Percentiles rank a stretch among this genome's conserved stretches.
These are phyloP conservation scores for Turnera subulata DNA, from an alignment of 345 rosid species.

Conservation along the genomic window DNA sequence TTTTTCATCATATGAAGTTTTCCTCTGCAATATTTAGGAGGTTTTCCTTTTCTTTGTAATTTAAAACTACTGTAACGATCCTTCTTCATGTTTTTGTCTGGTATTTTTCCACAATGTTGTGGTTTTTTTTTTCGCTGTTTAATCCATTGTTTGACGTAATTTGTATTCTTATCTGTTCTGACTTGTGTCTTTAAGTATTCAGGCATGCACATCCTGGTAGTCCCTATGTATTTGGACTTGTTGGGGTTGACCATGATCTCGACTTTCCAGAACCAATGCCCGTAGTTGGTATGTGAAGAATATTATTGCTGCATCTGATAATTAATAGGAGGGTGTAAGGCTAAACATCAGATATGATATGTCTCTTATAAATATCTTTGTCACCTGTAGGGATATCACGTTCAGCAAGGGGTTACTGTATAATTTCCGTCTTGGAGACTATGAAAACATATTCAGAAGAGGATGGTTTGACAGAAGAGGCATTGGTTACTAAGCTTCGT, in stretches of 20 bases:
- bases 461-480: constrained; percentile 95
- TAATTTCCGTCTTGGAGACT: constrained; percentile 71
- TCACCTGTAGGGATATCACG: constrained; percentile 63
- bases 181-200: constrained; percentile 37
- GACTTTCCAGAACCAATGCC: constrained; percentile 99
- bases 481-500: constrained; percentile 84
- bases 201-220: constrained; percentile 99
- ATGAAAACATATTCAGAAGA: constrained; percentile 89
- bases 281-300: constrained; percentile 60
- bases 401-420: constrained; percentile 88
- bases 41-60: too few species aligned
- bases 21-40: too few species aligned
- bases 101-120: too few species aligned
- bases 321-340: too few species aligned
- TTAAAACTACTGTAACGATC: too few species aligned
- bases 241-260: constrained; percentile 91
- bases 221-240: constrained; percentile 98
- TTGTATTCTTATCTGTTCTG: constrained; percentile 29
- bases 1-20: too few species aligned
- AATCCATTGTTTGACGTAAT: background rate
- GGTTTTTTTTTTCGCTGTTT: background rate
- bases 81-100: too few species aligned
- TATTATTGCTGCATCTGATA: background rate
- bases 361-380: constrained; percentile 11
- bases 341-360: too few species aligned